Evolutionary conservation across 306 rosid species (phyloP), one percentile per base, ranked within the genome.

Genomic region (Boehmeria nivea): DNA sequence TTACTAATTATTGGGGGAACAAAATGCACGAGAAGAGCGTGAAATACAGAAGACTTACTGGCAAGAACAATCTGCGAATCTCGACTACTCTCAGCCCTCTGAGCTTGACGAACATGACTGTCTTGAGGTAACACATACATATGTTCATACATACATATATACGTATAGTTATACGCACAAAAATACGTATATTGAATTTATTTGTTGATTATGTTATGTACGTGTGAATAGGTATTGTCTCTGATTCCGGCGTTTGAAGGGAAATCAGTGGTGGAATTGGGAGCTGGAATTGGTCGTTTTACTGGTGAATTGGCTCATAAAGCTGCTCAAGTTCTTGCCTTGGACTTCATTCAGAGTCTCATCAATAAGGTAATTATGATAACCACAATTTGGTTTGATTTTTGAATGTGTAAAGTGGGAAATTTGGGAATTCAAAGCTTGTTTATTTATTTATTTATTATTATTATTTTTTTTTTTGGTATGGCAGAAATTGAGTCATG

Each of bases 211-310:
- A 13, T 3, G 9, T 11, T 38, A 13, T 18, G 18, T 17, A 6
- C 36, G 21, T 24, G 24, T 28, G 34, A 3, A 8, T 26, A 90
- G 97, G 91, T 90, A 34, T 86, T 90, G 42, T 84, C 91, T 27
- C 61, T 86, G 37, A 82, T 90, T 18, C 95, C 98, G 0, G 15
- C 72, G 3, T 82, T 65, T 25, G 94, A 90, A 66, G 95, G 95
- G 12, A 82, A 90, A 59, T 82, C 95, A 1, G 81, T 90, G 19
- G 2, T 90, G 46, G 95, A 90, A 69, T 78, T 87, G 39, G 98
- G 98, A 70, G 98, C 98, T 1, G 98, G 98, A 51, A 90, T 90
- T 25, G 98, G 95, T 57, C 84, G 95, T 44, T 90, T 90, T 67
- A 90, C 95, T 3, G 87, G 91, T 24, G 91, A 84, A 62, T 61